Evolutionary conservation across 2,329 filamentous ascomycete species (phyloP).

Genomic region (Penicillium decumbens): DNA sequence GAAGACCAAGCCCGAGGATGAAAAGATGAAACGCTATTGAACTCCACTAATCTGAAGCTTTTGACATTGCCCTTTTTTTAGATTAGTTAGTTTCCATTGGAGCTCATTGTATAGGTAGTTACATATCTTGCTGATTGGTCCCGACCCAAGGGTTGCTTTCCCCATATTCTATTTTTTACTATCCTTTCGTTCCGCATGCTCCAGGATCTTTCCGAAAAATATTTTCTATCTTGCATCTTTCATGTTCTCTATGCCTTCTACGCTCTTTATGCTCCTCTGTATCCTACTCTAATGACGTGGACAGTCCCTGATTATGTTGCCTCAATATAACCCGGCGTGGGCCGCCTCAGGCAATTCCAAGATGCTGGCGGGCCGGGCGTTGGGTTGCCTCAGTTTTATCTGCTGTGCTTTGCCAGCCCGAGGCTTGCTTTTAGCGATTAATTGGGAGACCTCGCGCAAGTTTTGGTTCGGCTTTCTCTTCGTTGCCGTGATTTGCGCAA

Average conservation of each 20-base stretch:
- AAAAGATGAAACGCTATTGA: conserved; percentile 3
- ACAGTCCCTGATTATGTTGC: conserved; percentile 2
- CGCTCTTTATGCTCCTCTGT: background rate
- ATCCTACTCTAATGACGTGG: conserved; percentile 1
- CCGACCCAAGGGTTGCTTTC: background rate
- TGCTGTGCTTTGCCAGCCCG: conserved; percentile 15
- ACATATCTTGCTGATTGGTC: conserved; percentile 3
- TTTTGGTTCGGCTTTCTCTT: conserved; percentile 22
- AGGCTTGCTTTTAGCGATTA: conserved; percentile 4
- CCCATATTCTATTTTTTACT: conserved; percentile 11
- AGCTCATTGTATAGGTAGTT: background rate
- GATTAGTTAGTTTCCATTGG: background rate
- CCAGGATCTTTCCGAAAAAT: background rate
- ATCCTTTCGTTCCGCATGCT: background rate
- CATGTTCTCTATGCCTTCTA: background rate
- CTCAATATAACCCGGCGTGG: conserved; percentile 7
- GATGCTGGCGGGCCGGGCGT: conserved; percentile 1
- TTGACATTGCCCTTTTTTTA: background rate
- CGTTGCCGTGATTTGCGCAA: conserved; percentile 18
- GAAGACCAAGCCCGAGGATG: conserved; percentile 5
- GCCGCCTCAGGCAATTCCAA: background rate
- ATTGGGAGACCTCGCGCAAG: conserved; percentile 13
- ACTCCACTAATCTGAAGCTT: conserved; percentile 1
- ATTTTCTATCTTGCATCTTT: background rate
- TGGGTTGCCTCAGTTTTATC: conserved; percentile 3